Evolutionary conservation across 2,329 filamentous ascomycete genomes (phyloP), one percentile per base, ranked within the genome.

Genomic region (Kalaharituber pfeilii): DNA sequence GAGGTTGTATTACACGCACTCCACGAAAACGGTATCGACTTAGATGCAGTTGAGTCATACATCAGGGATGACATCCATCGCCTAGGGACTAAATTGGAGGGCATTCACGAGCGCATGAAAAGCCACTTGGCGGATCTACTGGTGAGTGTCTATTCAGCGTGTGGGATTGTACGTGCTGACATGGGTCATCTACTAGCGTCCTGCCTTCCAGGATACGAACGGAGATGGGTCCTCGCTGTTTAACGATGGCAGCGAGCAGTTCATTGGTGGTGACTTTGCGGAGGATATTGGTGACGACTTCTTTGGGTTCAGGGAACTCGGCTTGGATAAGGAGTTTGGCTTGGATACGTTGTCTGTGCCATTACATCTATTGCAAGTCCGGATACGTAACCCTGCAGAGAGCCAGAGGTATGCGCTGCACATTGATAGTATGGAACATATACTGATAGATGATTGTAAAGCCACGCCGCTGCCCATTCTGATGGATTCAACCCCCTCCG

Each of bases 281-380:
- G 91, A 95, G 67, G 91, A 98, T 63, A 83, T 98, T 11, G 89
- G 88, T 57, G 91, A 98, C 72, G 91, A 98, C 70, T 98, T 95
- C 76, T 98, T 98, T 65, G 91, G 91, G 26, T 96, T 98, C 77
- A 88, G 87, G 66, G 88, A 94, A 57, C 78, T 98, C 47, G 91
- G 91, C 44, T 76, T 98, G 55, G 87, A 94, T 64, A 82, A 81
- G 62, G 91, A 98, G 66, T 83, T 96, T 66, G 88, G 88, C 18
- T 75, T 91, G 58, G 82, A 89, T 28, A 84, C 84, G 61, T 78
- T 96, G 57, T 88, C 85, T 52, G 91, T 98, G 30, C 91, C 93
- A 24, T 75, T 98, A 56, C 91, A 98, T 70, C 78, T 98, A 20
- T 77, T 98, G 26, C 91, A 96, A 66, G 87, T 86, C 62, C 81